These are phyloP conservation scores for Xylaria flabelliformis DNA, from an alignment of 495 filamentous ascomycete genomes.

Conservation along the genomic window DNA sequence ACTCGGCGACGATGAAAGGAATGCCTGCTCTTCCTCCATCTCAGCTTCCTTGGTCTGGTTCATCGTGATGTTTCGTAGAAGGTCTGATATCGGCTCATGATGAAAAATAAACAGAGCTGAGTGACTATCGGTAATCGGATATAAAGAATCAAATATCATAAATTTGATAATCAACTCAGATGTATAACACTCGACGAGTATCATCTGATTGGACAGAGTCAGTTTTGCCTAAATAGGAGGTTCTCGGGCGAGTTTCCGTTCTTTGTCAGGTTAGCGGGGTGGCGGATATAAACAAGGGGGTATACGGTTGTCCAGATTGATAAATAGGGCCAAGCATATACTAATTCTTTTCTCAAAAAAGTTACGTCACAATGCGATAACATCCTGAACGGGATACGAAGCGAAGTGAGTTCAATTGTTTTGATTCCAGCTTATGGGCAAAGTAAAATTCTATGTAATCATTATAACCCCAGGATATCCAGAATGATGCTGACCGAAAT, in stretches of 20 bases:
- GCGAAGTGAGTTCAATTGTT: constrained; percentile 11
- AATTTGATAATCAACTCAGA: not conserved
- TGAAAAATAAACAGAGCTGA: not conserved
- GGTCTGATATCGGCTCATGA: not conserved
- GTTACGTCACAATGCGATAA: not conserved
- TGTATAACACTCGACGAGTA: not conserved
- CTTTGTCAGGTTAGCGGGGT: constrained; percentile 32
- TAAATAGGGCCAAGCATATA: not conserved
- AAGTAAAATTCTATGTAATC: constrained; percentile 7
- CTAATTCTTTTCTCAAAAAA: not conserved
- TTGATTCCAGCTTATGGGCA: constrained; percentile 5
- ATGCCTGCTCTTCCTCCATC: constrained; percentile 45
- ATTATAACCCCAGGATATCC: constrained; percentile 24
- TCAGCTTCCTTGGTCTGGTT: constrained; percentile 30
- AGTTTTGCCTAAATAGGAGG: constrained; percentile 32
- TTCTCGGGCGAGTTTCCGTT: constrained; percentile 26
- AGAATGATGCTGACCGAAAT: constrained; percentile 12
- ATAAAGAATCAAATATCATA: not conserved
- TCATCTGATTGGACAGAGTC: constrained; percentile 27
- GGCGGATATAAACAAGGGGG: not conserved
- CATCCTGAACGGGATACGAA: not conserved
- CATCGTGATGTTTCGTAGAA: constrained; percentile 28
- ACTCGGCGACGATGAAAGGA: constrained; percentile 30
- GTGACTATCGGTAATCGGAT: not conserved
- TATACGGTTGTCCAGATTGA: not conserved